These are phyloP conservation scores for Tarenaya hassleriana DNA, from an alignment of 345 rosid genomes.

Conservation along the genomic window DNA sequence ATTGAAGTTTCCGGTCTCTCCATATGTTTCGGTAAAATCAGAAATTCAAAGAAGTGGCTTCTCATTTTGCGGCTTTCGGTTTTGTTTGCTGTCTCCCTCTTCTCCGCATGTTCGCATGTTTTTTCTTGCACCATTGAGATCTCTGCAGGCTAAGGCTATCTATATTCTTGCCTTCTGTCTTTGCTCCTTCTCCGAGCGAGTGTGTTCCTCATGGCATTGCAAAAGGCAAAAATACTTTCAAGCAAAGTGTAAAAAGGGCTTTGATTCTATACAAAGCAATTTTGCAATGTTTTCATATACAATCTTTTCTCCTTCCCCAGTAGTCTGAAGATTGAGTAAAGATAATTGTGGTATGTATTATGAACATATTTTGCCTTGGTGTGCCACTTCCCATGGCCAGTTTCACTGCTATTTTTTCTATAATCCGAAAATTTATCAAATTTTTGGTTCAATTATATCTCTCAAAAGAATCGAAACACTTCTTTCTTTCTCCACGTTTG, in stretches of 20 bases:
- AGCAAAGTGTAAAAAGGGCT: slow-evolving; percentile 24
- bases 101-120: not conserved
- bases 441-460: no score
- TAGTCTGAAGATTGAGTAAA: not conserved
- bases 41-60: not conserved
- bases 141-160: not conserved
- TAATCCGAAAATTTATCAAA: no score
- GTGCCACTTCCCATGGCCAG: slow-evolving; percentile 22
- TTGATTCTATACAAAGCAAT: slow-evolving; percentile 8
- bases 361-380: slow-evolving; percentile 1
- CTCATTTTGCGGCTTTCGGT: not conserved
- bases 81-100: not conserved
- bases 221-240: slow-evolving; percentile 8
- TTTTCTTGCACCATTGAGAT: not conserved
- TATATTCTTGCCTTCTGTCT: slow-evolving; percentile 27
- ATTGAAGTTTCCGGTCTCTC: no score
- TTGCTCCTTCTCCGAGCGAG: slow-evolving; percentile 19
- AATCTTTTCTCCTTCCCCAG: not conserved
- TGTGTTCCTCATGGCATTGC: slow-evolving; percentile 7
- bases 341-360: not conserved
- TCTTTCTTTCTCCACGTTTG: no score
- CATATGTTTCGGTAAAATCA: not conserved
- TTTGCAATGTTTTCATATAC: not conserved
- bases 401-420: no score
- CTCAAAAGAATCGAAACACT: no score